Conservation (phyloP, 495 filamentous ascomycete genomes). For the Penicillium pancosmium region DNA sequence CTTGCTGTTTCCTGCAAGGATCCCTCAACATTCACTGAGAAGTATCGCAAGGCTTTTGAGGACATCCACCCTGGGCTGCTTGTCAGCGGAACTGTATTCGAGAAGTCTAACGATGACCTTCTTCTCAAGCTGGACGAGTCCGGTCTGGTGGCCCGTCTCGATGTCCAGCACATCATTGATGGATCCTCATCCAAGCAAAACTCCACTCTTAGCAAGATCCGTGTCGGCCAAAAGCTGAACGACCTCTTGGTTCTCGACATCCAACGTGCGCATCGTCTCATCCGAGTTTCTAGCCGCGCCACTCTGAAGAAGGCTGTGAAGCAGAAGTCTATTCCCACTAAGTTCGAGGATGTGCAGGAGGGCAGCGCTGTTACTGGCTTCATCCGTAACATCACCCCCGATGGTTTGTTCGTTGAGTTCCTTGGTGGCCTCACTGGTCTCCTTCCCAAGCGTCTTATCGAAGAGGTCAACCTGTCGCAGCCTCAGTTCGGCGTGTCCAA, state of each 20-base stretch:
- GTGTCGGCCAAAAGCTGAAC: constrained; percentile 75
- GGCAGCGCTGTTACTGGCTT: constrained; percentile 76
- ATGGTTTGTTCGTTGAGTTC: constrained; percentile 81
- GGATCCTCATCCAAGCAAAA: constrained; percentile 72
- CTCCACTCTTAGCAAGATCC: constrained; percentile 73
- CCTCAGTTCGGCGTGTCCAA: constrained; percentile 75
- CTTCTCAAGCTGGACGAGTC: constrained; percentile 72
- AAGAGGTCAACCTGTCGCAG: constrained; percentile 63
- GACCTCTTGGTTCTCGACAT: constrained; percentile 87
- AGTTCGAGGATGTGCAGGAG: constrained; percentile 69
- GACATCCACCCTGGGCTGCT: constrained; percentile 69
- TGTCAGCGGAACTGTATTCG: constrained; percentile 76
- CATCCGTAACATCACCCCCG: constrained; percentile 77
- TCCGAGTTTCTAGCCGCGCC: constrained; percentile 78
- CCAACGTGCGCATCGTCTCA: constrained; percentile 67
- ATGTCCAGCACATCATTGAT: constrained; percentile 79
- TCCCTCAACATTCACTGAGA: constrained; percentile 70
- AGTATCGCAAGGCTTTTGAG: constrained; percentile 74
- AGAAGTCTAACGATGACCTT: constrained; percentile 80
- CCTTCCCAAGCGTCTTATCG: constrained; percentile 73
- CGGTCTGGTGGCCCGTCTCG: constrained; percentile 73
- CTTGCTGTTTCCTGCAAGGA: constrained; percentile 94
- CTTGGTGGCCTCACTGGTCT: constrained; percentile 74
- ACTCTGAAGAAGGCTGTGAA: constrained; percentile 76
- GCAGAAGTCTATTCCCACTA: constrained; percentile 62